A percentile compares a stretch with the other conserved stretches of the same genome.
phyloP scores from a whole-genome alignment of 2,329 filamentous ascomycete species.

The Penicillium sclerotiorum region DNA sequence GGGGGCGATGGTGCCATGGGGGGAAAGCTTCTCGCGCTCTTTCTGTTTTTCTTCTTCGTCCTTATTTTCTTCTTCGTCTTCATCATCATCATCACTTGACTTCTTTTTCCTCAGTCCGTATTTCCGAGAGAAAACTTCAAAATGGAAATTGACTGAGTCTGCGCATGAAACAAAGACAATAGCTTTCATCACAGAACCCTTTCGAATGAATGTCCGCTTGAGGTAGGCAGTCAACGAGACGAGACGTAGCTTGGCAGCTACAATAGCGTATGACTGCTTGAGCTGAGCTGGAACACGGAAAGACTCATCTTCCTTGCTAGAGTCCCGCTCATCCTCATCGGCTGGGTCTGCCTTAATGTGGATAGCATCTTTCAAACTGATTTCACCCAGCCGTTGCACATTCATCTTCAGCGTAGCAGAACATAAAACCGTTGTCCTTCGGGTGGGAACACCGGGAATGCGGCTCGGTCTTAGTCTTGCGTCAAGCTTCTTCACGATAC shows the following conservation, averaged over 20 bases:
- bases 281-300: conserved; percentile 89
- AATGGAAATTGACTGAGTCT: conserved; percentile 96
- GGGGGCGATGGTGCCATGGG: conserved; percentile 53
- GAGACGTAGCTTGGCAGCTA: conserved; percentile 85
- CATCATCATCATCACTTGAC: conserved; percentile 26
- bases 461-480: conserved; percentile 65
- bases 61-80: conserved; percentile 26
- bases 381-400: conserved; percentile 89
- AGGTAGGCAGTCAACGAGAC: conserved; percentile 84
- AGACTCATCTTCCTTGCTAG: conserved; percentile 51
- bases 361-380: conserved; percentile 89
- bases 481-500: conserved; percentile 79
- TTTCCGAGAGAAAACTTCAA: conserved; percentile 70
- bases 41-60: conserved; percentile 27
- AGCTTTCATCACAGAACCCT: conserved; percentile 91
- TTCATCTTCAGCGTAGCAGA: conserved; percentile 98
- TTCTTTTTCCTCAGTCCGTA: conserved; percentile 25
- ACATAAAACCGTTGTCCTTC: conserved; percentile 83
- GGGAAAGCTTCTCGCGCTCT: conserved; percentile 31
- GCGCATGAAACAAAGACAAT: conserved; percentile 97
- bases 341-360: conserved; percentile 73
- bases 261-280: conserved; percentile 86
- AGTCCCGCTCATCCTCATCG: conserved; percentile 55
- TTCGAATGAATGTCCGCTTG: conserved; percentile 83
- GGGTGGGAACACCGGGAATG: conserved; percentile 67